Evolutionary conservation across 1,284 basidiomycete genomes (phyloP).

Genomic region (Tylopilus sp.): DNA sequence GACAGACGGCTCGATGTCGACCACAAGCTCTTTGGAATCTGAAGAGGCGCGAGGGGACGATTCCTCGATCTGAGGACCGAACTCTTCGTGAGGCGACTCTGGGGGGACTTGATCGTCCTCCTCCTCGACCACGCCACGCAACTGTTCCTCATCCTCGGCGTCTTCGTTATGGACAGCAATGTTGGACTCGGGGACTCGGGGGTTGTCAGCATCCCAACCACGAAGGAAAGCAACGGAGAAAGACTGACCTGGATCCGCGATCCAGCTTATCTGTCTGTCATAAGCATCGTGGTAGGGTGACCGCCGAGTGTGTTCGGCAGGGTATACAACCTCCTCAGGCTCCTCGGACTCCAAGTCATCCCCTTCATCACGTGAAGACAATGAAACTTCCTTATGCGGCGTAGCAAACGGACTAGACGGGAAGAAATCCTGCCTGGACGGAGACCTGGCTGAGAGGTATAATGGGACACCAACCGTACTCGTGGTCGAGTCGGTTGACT

Average conservation of each 20-base stretch:
- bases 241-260: constrained; percentile 61
- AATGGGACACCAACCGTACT: constrained; percentile 41
- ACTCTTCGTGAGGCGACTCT: constrained; percentile 39
- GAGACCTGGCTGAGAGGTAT: constrained; percentile 43
- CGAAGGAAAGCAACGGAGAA: constrained; percentile 5
- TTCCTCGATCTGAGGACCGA: constrained; percentile 39
- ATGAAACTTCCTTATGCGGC: constrained; percentile 56
- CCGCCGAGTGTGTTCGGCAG: constrained; percentile 46
- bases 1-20: constrained; percentile 58
- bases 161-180: constrained; percentile 62
- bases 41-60: constrained; percentile 51
- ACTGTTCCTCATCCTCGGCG: constrained; percentile 41
- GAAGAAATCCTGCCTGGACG: constrained; percentile 54
- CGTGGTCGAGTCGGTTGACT: constrained; percentile 43
- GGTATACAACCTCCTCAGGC: constrained; percentile 52
- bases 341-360: constrained; percentile 34
- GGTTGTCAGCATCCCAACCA: constrained; percentile 9
- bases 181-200: constrained; percentile 49
- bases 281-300: constrained; percentile 45
- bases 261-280: constrained; percentile 72
- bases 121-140: constrained; percentile 31
- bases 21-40: constrained; percentile 50
- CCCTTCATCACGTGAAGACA: constrained; percentile 51
- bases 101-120: constrained; percentile 43
- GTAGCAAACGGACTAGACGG: constrained; percentile 70